A percentile compares a stretch with the other conserved stretches of the same genome.
Evolutionary conservation across 164 flowering plant genomes (phyloP).

Genomic region (Saururus chinensis): DNA sequence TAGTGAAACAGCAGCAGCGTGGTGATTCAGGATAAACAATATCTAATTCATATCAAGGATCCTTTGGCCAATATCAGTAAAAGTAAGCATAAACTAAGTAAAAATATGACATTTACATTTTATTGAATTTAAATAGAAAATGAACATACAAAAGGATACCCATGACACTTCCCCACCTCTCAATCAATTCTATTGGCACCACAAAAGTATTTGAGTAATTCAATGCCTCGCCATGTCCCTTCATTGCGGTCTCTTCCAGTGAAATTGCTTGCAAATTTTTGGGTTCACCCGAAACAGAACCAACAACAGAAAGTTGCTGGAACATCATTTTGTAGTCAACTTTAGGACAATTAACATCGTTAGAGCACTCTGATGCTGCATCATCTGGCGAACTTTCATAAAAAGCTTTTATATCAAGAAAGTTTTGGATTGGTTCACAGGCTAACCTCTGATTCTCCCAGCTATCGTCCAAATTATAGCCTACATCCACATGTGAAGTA

Average conservation of each 20-base stretch:
- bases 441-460: constrained; percentile 24
- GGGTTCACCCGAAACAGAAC: not conserved
- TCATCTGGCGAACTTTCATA: constrained; percentile 8
- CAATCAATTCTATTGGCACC: constrained; percentile 76
- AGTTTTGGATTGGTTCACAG: constrained; percentile 59
- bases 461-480: constrained; percentile 19
- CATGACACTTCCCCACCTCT: constrained; percentile 94
- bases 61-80: not conserved
- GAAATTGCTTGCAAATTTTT: not conserved
- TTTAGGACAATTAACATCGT: not conserved
- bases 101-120: not conserved
- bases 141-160: constrained; percentile 55
- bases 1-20: constrained; percentile 96
- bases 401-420: constrained; percentile 45
- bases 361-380: constrained; percentile 8
- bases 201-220: constrained; percentile 20
- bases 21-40: constrained; percentile 82
- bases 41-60: constrained; percentile 52
- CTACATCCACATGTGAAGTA: constrained; percentile 9
- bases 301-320: not conserved
- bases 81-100: not conserved
- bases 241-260: constrained; percentile 11
- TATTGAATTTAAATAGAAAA: not conserved
- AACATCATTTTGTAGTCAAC: not conserved
- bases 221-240: constrained; percentile 8